These are phyloP conservation scores for Amorphotheca resinae DNA, from an alignment of 495 filamentous ascomycete species.

Conservation along the genomic window DNA sequence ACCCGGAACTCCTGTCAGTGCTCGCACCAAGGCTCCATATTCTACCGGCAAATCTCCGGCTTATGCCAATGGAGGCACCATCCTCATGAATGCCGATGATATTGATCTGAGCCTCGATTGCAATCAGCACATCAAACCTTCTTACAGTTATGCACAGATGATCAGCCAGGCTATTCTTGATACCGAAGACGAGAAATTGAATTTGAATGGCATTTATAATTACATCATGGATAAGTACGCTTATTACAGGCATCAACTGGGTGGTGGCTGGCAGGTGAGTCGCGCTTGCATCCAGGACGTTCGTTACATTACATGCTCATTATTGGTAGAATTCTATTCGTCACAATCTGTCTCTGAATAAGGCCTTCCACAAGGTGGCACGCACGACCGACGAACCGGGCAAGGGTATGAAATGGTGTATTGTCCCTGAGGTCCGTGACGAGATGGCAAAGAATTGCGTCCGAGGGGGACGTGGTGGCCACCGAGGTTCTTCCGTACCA, in stretches of 20 bases:
- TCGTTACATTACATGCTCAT: constrained; percentile 2
- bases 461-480: constrained; percentile 43
- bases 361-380: constrained; percentile 83
- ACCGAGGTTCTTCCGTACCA: constrained; percentile 42
- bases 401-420: constrained; percentile 98
- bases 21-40: constrained; percentile 23
- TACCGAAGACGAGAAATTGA: constrained; percentile 72
- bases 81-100: constrained; percentile 36
- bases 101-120: constrained; percentile 78
- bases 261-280: constrained; percentile 74
- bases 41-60: constrained; percentile 29
- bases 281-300: not conserved
- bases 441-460: constrained; percentile 43
- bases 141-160: constrained; percentile 91
- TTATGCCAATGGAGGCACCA: constrained; percentile 26
- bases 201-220: constrained; percentile 77
- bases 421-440: constrained; percentile 66
- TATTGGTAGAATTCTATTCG: constrained; percentile 74
- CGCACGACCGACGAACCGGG: constrained; percentile 88
- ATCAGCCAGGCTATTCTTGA: constrained; percentile 91
- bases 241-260: constrained; percentile 71
- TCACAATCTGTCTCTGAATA: constrained; percentile 89
- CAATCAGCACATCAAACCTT: constrained; percentile 81
- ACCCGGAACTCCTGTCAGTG: constrained; percentile 46
- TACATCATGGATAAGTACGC: constrained; percentile 84